Base-by-base conservation (phyloP, 768 basidiomycete genomes). In the button mushroom (Agaricus bisporus) region DNA sequence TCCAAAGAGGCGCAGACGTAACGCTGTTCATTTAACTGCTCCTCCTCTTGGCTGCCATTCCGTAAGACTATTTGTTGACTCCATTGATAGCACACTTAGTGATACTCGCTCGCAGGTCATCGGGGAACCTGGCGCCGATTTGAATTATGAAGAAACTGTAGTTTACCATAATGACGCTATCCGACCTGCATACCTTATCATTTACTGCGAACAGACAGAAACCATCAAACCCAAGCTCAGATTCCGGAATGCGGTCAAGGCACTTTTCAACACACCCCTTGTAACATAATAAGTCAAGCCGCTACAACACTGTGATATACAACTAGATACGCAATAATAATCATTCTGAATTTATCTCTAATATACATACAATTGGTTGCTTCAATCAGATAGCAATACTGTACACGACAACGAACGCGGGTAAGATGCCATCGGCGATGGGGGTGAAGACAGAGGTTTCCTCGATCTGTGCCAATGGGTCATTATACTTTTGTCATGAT, bases 131-230 rank as follows among this genome's bases (percentile, higher is more conserved):
- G 85, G 85, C 1, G 68, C 66, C 37, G 81, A 83, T 61, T 66
- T 86, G 46, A 86, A 85, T 61, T 85, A 84, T 55, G 82, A 81
- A 64, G 85, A 86, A 64, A 85, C 81, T 3, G 82, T 85, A 7
- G 82, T 83, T 12, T 86, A 86, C 59, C 61, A 70, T 41, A 84
- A 85, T 59, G 82, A 85, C 57, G 83, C 84, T 26, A 78, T 85
- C 58, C 77, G 82, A 7, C 85, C 85, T 15, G 81, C 81, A 0
- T 86, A 78, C 65, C 70, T 86, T 52, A 65, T 86, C n/a, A 76
- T 85, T 17, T 86, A 85, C 59, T 81, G 78, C 15, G 65, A 72
- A 29, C 56, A 25, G 3, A 2, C 22, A 2, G 46, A 48, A 32
- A 64, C 69, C 9, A 46, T 57, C 28, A 51, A 59, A 49, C 46